Evolutionary conservation across 2,329 filamentous ascomycete genomes (phyloP).

Genomic region (Colletotrichum tamarilloi): DNA sequence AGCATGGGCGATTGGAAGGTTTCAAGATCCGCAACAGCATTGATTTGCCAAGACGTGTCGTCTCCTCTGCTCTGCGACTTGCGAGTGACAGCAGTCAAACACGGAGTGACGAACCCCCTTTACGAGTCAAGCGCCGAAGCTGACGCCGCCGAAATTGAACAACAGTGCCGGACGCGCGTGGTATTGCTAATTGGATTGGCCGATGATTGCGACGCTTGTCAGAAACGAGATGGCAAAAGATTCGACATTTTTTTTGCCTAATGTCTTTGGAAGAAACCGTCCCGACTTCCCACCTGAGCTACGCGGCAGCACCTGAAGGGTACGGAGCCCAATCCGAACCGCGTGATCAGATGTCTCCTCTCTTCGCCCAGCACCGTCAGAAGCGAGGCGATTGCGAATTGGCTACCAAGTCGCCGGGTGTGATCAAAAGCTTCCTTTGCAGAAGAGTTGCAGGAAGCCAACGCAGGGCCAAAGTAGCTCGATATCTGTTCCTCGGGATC

Average conservation of each 20-base stretch:
- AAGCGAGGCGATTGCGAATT: neutral
- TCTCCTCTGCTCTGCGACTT: neutral
- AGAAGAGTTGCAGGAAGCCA: neutral
- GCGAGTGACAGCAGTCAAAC: slow-evolving; percentile 7
- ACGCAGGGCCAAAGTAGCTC: neutral
- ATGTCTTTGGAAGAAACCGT: neutral
- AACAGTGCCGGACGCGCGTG: neutral
- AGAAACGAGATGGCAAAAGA: neutral
- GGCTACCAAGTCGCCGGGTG: neutral
- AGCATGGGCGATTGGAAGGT: slow-evolving; percentile 9
- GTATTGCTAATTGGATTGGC: neutral
- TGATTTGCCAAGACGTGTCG: slow-evolving; percentile 19
- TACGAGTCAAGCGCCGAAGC: slow-evolving; percentile 19
- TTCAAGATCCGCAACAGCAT: slow-evolving; percentile 26
- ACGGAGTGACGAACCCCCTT: neutral
- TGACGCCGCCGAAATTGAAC: neutral
- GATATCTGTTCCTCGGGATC: neutral
- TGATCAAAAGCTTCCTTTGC: neutral
- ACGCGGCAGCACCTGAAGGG: neutral
- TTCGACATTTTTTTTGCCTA: neutral
- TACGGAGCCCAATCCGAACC: neutral
- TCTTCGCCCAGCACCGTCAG: neutral
- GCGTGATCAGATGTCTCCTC: neutral
- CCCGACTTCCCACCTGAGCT: neutral
- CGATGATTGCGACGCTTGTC: neutral